Evolutionary conservation across 352 stramenopile species (phyloP).

Genomic region (Phytophthora sansomeana): DNA sequence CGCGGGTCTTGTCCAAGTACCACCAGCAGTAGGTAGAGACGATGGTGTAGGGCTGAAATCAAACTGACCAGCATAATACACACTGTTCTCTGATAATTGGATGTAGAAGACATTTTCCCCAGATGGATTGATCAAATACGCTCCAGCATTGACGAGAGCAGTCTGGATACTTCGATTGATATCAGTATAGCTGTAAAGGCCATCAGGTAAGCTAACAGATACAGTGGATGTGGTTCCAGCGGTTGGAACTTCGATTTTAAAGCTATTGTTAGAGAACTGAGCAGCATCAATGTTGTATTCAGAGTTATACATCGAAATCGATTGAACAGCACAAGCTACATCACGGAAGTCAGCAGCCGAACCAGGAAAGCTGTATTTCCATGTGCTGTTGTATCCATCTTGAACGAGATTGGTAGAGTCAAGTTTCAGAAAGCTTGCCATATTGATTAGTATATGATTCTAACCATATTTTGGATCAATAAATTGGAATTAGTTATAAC

Average conservation of each 20-base stretch:
- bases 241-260: too few species aligned
- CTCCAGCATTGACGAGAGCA: too few species aligned
- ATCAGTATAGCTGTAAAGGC: too few species aligned
- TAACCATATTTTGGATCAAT: conserved; percentile 10
- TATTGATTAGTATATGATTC: conserved; percentile 16
- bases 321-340: conserved; percentile 1
- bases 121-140: conserved; percentile 20
- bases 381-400: conserved; percentile 13
- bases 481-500: too few species aligned
- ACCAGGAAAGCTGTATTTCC: conserved; percentile 12
- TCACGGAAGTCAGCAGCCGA: conserved; percentile 5
- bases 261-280: too few species aligned
- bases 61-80: conserved; percentile 20
- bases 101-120: conserved; percentile 25
- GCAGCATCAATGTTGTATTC: too few species aligned
- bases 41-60: conserved; percentile 15
- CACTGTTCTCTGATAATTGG: conserved; percentile 12
- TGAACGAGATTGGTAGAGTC: conserved; percentile 20
- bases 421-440: conserved; percentile 23
- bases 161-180: too few species aligned
- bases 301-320: too few species aligned
- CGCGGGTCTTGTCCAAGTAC: conserved; percentile 17
- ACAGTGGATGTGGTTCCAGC: too few species aligned
- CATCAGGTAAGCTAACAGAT: too few species aligned
- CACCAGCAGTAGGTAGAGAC: conserved; percentile 4